These are phyloP conservation scores for Colletotrichum sp. DNA, from an alignment of 2,329 filamentous ascomycete genomes.

Conservation along the genomic window DNA sequence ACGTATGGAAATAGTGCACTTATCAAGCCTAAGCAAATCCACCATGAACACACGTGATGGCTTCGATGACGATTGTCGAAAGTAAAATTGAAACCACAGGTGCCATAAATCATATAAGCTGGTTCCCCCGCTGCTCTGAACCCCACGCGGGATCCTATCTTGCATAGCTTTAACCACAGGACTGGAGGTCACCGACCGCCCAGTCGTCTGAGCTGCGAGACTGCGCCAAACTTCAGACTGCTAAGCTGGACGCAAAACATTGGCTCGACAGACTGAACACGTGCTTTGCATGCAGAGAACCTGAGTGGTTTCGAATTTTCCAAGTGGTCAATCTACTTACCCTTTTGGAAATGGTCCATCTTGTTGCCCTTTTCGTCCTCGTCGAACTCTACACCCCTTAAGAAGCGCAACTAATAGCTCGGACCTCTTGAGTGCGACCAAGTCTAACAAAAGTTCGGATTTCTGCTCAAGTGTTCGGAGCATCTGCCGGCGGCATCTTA, in stretches of 20 bases:
- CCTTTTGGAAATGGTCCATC: neutral
- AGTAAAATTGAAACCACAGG: neutral
- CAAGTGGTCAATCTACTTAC: neutral
- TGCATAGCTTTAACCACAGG: neutral
- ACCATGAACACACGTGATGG: neutral
- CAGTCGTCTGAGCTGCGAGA: neutral
- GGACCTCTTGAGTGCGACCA: neutral
- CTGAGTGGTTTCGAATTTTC: neutral
- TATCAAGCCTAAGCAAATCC: neutral
- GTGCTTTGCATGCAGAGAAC: neutral
- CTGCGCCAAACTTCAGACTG: neutral
- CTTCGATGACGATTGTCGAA: neutral
- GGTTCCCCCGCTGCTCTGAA: neutral
- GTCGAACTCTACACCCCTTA: neutral
- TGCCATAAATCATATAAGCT: neutral
- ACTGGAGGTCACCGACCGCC: neutral
- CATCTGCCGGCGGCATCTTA: neutral
- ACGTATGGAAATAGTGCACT: neutral
- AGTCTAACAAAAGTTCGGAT: conserved; percentile 29
- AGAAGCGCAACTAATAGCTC: neutral
- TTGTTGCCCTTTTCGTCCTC: neutral
- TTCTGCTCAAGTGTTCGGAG: neutral
- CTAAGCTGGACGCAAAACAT: neutral
- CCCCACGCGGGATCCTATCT: neutral
- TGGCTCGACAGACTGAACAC: neutral